phyloP scores from a whole-genome alignment of 345 rosid genomes.

The Cardiospermum halicacabum region DNA sequence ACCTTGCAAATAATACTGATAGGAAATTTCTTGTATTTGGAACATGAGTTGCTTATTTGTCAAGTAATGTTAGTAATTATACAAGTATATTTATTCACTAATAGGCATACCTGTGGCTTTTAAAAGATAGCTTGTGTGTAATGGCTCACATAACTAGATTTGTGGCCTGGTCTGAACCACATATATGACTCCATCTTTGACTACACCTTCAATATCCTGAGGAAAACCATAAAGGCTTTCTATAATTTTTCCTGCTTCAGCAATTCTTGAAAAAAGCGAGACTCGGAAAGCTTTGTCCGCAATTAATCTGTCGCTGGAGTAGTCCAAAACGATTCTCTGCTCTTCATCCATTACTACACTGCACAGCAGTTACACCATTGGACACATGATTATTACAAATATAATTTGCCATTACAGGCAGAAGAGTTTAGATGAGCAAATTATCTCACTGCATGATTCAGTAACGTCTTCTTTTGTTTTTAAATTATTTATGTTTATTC shows the following conservation, averaged over 20 bases:
- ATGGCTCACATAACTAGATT: background rate
- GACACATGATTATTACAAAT: background rate
- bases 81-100: background rate
- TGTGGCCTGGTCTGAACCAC: conserved; percentile 43
- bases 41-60: background rate
- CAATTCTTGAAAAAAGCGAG: conserved; percentile 29
- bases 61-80: background rate
- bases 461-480: too few species aligned
- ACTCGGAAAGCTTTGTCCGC: conserved; percentile 27
- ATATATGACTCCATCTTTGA: conserved; percentile 26
- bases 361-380: background rate
- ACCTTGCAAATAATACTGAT: too few species aligned
- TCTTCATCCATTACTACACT: conserved; percentile 35
- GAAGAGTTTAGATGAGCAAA: too few species aligned
- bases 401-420: too few species aligned
- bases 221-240: conserved; percentile 31
- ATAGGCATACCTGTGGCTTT: background rate
- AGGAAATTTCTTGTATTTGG: background rate
- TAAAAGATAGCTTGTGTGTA: background rate
- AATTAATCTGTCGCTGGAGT: conserved; percentile 26
- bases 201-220: conserved; percentile 37
- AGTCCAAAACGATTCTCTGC: conserved; percentile 27
- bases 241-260: conserved; percentile 31
- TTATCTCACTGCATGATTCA: too few species aligned
- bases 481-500: too few species aligned